These are phyloP conservation scores for Boletus pseudo-olivaceus DNA, from an alignment of 768 basidiomycete genomes.

Conservation along the genomic window DNA sequence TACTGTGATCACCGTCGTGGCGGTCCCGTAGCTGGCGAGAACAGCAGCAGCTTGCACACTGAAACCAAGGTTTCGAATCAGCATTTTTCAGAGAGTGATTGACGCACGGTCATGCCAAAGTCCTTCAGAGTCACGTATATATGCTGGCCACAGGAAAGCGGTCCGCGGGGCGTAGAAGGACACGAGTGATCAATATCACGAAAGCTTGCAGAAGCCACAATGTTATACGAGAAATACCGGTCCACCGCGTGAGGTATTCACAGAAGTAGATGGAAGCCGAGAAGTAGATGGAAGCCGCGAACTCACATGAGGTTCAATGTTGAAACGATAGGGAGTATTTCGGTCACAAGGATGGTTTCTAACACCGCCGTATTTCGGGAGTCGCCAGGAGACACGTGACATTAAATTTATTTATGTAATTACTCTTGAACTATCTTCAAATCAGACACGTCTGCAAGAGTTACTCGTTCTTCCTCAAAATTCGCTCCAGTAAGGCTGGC, in stretches of 20 bases:
- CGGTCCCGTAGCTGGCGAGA: constrained; percentile 3
- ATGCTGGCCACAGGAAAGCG: background rate
- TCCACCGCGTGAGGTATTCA: background rate
- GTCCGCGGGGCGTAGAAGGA: background rate
- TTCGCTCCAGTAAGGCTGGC: constrained; percentile 19
- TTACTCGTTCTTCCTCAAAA: background rate
- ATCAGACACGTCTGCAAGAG: background rate
- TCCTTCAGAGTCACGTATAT: constrained; percentile 1
- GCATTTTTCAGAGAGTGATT: constrained; percentile 11
- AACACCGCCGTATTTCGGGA: no score
- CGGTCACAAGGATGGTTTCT: no score
- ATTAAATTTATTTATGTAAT: no score
- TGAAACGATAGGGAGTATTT: no score
- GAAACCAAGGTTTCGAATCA: background rate
- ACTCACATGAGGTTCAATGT: background rate
- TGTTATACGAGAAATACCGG: background rate
- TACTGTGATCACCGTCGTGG: constrained; percentile 37
- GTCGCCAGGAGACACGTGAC: no score
- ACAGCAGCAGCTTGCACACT: background rate
- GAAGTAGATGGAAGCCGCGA: background rate
- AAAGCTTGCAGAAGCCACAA: background rate
- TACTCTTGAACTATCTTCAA: background rate
- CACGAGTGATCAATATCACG: constrained; percentile 2
- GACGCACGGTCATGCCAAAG: background rate
- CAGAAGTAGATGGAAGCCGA: background rate